A percentile compares a stretch with the other conserved stretches of the same genome.
Evolutionary conservation across 805 yeast genomes (phyloP).

Genomic region (Metschnikowia kunwiensis): DNA sequence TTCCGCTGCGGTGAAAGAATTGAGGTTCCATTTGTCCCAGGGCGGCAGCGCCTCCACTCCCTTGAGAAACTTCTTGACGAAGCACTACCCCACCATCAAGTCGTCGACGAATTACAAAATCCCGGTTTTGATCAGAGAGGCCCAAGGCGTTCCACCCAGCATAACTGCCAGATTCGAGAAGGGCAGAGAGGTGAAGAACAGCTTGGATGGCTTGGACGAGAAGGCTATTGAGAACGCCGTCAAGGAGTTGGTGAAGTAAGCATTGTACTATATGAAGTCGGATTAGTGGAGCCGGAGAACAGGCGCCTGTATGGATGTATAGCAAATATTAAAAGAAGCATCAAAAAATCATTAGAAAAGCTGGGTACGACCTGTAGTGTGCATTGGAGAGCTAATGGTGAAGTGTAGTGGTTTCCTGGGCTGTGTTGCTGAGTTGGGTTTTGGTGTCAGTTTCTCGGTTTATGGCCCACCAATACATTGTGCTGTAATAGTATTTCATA

Average conservation of each 20-base stretch:
- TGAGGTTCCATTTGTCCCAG: conserved; percentile 79
- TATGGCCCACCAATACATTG: too few relatives aligned
- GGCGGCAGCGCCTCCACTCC: conserved; percentile 69
- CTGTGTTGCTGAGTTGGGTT: too few relatives aligned
- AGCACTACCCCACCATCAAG: conserved; percentile 63
- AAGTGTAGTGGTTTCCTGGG: too few relatives aligned
- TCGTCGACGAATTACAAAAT: conserved; percentile 54
- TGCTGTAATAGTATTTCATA: too few relatives aligned
- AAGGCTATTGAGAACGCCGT: conserved; percentile 42
- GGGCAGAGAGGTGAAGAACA: conserved; percentile 29
- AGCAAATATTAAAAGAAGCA: too few relatives aligned
- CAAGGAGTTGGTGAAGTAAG: conserved; percentile 34
- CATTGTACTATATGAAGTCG: too few relatives aligned
- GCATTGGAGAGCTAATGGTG: too few relatives aligned
- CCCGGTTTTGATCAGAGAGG: conserved; percentile 78
- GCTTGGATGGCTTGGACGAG: conserved; percentile 47
- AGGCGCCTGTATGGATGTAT: too few relatives aligned
- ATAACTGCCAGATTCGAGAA: conserved; percentile 57
- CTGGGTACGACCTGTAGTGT: too few relatives aligned
- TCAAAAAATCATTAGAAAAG: too few relatives aligned
- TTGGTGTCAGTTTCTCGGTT: too few relatives aligned
- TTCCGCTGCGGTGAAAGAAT: conserved; percentile 66
- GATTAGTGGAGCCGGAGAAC: too few relatives aligned
- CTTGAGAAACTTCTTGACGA: conserved; percentile 59
- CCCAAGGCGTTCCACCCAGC: conserved; percentile 67